Evolutionary conservation across 192 early-diverging fungal genomes (phyloP).

Genomic region (Podochytrium sp.): DNA sequence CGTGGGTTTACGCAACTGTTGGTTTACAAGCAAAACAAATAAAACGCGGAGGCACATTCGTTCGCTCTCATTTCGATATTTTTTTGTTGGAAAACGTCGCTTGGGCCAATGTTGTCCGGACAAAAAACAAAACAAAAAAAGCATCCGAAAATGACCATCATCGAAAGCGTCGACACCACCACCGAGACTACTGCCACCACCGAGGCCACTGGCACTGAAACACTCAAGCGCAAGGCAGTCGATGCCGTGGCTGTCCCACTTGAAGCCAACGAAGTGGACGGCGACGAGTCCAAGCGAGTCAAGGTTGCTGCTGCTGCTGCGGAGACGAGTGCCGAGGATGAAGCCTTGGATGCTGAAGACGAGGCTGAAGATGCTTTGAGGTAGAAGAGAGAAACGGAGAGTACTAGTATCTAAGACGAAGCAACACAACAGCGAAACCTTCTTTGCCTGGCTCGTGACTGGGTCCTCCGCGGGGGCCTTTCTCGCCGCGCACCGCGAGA

Average conservation of each 20-base stretch:
- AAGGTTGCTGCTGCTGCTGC: not conserved
- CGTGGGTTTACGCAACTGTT: too few species aligned
- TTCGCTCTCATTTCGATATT: too few species aligned
- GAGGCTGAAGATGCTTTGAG: not conserved
- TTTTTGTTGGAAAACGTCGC: too few species aligned
- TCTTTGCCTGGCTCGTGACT: conserved; percentile 29
- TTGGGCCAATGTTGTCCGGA: too few species aligned
- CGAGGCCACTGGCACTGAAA: not conserved
- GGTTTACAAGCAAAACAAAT: too few species aligned
- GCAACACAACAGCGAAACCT: conserved; percentile 24
- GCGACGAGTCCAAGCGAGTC: not conserved
- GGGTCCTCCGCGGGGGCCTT: conserved; percentile 17
- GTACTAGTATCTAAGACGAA: not conserved
- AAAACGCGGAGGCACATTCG: too few species aligned
- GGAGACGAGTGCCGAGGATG: not conserved
- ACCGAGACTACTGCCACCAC: not conserved
- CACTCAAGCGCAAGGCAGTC: conserved; percentile 14
- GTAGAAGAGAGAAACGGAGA: not conserved
- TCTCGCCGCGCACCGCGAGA: conserved; percentile 20
- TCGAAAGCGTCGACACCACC: too few species aligned
- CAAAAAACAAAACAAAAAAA: too few species aligned
- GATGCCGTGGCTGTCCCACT: not conserved
- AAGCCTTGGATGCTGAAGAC: not conserved
- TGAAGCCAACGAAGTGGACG: not conserved
- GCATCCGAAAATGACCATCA: too few species aligned